Conservation (phyloP, 768 basidiomycete species). For the Phaffia australis region DNA sequence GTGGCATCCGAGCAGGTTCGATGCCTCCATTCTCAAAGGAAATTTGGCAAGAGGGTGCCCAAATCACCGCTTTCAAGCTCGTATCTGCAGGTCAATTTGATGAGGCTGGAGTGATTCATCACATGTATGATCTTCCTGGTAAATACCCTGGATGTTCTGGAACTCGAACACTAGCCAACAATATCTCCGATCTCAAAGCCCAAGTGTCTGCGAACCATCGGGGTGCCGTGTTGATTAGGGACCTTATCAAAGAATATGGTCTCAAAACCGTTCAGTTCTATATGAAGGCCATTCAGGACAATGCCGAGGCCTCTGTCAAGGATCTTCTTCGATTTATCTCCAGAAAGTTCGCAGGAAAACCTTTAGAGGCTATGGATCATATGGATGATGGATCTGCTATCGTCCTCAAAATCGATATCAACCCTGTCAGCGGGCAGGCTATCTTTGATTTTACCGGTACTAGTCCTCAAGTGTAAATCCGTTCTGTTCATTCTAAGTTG, state of each 20-base stretch:
- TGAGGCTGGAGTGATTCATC: conserved; percentile 26
- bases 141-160: conserved; percentile 31
- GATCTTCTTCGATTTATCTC: conserved; percentile 31
- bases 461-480: conserved; percentile 24
- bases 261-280: conserved; percentile 31
- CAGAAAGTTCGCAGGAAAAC: conserved; percentile 22
- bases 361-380: conserved; percentile 23
- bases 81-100: conserved; percentile 31
- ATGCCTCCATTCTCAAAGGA: conserved; percentile 31
- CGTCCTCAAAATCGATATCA: conserved; percentile 27
- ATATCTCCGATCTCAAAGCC: conserved; percentile 32
- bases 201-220: conserved; percentile 27
- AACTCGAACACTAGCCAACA: conserved; percentile 32
- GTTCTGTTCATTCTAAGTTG: background rate
- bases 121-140: conserved; percentile 30
- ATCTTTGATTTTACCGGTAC: conserved; percentile 31
- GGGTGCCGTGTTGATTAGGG: conserved; percentile 28
- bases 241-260: conserved; percentile 32
- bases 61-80: conserved; percentile 28
- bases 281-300: conserved; percentile 29
- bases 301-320: conserved; percentile 32
- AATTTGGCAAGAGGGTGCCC: conserved; percentile 31
- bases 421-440: conserved; percentile 27
- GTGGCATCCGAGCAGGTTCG: conserved; percentile 27
- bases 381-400: conserved; percentile 32